Evolutionary conservation across 305 asterid genomes (phyloP), one percentile per base, ranked within the genome.

Genomic region (Fraxinus ornus): DNA sequence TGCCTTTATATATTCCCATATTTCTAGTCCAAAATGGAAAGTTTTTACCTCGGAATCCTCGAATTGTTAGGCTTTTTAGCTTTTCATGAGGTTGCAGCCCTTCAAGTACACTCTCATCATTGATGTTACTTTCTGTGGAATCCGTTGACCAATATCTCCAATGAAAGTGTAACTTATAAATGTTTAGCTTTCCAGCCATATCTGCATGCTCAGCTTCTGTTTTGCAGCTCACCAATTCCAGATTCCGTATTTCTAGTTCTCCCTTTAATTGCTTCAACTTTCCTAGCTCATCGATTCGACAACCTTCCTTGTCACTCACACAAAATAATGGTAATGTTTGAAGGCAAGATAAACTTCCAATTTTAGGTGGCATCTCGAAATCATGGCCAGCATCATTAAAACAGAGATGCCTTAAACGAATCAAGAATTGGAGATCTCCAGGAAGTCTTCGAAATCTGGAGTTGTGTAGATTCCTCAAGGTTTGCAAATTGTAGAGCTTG

Each of bases 51-150:
- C 19, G n/a, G 57, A 84, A 90, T 47, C 79, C 19, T 1, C 0
- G 0, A 17, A 90, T 82, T 1, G 0, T 0, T 2, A 90, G 76
- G 21, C 3, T 0, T 71, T 77, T 39, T 15, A 86, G 9, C 37
- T 75, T 81, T 24, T 71, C 78, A 33, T 87, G 87, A 5, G 92
- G 92, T 74, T 79, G 47, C 9, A 87, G 88, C 55, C 89, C 89
- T 73, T 89, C 90, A 85, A 89, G 77, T 0, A 86, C 89, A 26
- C 22, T 0, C 28, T 79, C 78, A 7, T 82, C 44, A 47, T 84
- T 57, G 21, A 2, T 75, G 15, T 66, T 13, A 47, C 57, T 47
- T 47, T 47, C 57, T 13, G 19, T 47, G 57, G 5, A 0, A 47
- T 47, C n/a, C 5, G 47, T 36, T 7, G 17, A n/a, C n/a, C n/a